These are phyloP conservation scores for Calvatia gigantea DNA, from an alignment of 768 basidiomycete species.

Conservation along the genomic window DNA sequence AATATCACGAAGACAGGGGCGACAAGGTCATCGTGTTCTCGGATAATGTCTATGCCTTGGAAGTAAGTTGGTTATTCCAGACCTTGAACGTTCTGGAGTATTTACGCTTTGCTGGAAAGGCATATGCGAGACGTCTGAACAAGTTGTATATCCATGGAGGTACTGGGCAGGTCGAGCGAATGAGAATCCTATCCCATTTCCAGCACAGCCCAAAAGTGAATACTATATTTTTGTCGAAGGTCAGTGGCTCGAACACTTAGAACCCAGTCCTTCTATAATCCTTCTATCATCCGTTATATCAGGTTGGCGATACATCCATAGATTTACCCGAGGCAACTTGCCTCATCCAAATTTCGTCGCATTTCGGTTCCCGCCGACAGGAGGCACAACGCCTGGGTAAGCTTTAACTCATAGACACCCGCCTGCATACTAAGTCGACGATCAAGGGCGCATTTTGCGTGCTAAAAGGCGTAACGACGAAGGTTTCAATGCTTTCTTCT, in stretches of 20 bases:
- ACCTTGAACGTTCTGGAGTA: background rate
- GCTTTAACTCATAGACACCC: constrained; percentile 17
- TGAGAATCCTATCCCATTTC: constrained; percentile 93
- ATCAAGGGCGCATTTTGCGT: constrained; percentile 85
- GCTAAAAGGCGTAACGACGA: constrained; percentile 98
- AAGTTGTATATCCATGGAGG: constrained; percentile 97
- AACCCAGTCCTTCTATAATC: too few relatives aligned
- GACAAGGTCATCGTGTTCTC: constrained; percentile 99
- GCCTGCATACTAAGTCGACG: constrained; percentile 12
- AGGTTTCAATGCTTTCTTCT: constrained; percentile 99
- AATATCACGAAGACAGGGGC: constrained; percentile 95
- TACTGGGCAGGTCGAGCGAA: constrained; percentile 91
- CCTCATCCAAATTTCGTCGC: constrained; percentile 98
- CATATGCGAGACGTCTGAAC: constrained; percentile 89
- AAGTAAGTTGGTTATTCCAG: constrained; percentile 53
- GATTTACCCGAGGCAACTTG: constrained; percentile 99
- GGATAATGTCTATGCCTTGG: constrained; percentile 95
- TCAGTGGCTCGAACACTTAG: constrained; percentile 24
- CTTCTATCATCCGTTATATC: background rate
- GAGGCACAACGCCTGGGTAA: constrained; percentile 93
- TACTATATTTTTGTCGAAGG: constrained; percentile 98
- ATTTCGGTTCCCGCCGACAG: constrained; percentile 97
- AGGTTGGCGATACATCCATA: constrained; percentile 98
- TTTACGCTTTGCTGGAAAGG: constrained; percentile 37
- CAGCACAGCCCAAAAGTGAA: constrained; percentile 94